Conservation (phyloP, 1,284 basidiomycete species). For the Mycosarcoma mackinlayi region DNA sequence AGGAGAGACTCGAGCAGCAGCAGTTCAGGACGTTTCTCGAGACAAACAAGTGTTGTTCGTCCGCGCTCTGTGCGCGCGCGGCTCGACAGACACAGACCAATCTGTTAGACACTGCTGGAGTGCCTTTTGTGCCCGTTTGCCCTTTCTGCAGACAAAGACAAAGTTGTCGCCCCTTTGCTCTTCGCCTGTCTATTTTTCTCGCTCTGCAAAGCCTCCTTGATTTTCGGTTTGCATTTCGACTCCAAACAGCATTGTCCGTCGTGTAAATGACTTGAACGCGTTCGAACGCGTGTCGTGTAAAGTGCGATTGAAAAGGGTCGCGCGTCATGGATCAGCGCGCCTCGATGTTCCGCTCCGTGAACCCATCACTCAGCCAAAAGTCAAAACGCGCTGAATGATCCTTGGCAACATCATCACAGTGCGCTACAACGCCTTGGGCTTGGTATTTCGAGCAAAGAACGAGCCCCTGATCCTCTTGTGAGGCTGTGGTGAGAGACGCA, state of each 20-base stretch:
- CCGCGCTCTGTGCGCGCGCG: background rate
- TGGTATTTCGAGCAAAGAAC: too few relatives aligned
- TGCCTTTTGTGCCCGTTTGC: constrained; percentile 69
- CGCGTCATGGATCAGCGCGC: constrained; percentile 4
- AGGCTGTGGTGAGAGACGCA: too few relatives aligned
- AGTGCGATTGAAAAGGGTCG: constrained; percentile 8
- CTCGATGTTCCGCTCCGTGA: too few relatives aligned
- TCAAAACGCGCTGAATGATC: too few relatives aligned
- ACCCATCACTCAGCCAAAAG: too few relatives aligned
- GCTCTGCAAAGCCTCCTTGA: constrained; percentile 10
- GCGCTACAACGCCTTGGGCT: too few relatives aligned
- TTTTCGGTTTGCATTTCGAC: background rate
- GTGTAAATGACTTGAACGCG: constrained; percentile 45
- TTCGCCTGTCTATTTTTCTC: constrained; percentile 6
- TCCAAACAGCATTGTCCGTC: constrained; percentile 16
- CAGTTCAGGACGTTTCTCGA: background rate
- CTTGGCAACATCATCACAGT: too few relatives aligned
- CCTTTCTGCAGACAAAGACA: too few relatives aligned
- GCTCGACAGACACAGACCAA: background rate
- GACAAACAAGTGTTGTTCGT: constrained; percentile 3
- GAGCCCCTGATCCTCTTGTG: too few relatives aligned
- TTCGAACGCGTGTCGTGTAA: constrained; percentile 40
- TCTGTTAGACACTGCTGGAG: constrained; percentile 71
- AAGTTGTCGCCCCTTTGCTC: too few relatives aligned
- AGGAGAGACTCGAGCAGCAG: too few relatives aligned